Evolutionary conservation across 345 rosid species (phyloP).

Genomic region (Rubroshorea leprosula): DNA sequence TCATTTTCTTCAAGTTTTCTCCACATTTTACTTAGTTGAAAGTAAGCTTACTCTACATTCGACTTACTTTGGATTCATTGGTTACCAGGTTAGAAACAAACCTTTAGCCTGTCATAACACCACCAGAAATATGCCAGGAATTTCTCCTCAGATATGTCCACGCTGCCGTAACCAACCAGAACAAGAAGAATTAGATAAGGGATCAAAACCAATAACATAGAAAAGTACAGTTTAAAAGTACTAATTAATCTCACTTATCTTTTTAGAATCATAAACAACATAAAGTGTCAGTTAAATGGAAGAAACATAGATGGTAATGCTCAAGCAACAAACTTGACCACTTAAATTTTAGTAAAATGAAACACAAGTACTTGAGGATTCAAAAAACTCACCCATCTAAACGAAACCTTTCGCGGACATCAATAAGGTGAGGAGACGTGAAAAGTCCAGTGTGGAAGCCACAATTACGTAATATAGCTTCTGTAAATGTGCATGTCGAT

Average conservation of each 20-base stretch:
- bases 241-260: no score
- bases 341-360: neutral
- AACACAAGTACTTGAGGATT: neutral
- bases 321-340: neutral
- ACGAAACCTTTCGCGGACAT: conserved; percentile 86
- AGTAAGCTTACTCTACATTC: no score
- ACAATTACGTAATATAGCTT: conserved; percentile 73
- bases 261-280: no score
- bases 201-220: neutral
- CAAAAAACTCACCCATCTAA: conserved; percentile 64
- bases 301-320: conserved; percentile 2
- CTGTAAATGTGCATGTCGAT: conserved; percentile 82
- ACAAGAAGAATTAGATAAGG: conserved; percentile 3
- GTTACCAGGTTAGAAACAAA: conserved; percentile 9
- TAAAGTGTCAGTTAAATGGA: neutral
- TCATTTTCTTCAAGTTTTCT: no score
- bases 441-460: conserved; percentile 91
- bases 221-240: neutral
- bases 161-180: conserved; percentile 44
- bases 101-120: conserved; percentile 91
- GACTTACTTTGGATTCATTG: neutral
- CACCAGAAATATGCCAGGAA: conserved; percentile 94
- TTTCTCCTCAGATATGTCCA: conserved; percentile 75
- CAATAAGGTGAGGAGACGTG: conserved; percentile 92
- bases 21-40: no score